These are phyloP conservation scores for Naganishia randhawae DNA, from an alignment of 768 basidiomycete genomes.

Conservation along the genomic window DNA sequence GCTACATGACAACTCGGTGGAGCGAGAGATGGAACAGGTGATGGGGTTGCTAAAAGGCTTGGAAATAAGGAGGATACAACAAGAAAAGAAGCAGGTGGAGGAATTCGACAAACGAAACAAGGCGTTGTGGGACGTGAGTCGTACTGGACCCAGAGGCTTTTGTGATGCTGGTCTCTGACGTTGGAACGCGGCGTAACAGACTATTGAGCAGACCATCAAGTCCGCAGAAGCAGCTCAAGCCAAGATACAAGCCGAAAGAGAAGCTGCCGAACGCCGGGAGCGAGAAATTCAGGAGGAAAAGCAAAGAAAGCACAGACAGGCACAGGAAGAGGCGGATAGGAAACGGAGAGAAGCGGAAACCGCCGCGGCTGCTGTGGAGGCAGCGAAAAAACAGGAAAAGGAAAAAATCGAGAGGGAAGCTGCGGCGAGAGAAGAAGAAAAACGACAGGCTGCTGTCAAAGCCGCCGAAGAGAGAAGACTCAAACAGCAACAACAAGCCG, in stretches of 20 bases:
- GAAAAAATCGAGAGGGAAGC: conserved; percentile 29
- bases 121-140: conserved; percentile 54
- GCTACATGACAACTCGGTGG: conserved; percentile 27
- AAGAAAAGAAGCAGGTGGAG: conserved; percentile 70
- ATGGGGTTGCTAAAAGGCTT: conserved; percentile 38
- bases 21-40: conserved; percentile 41
- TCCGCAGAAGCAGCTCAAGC: conserved; percentile 55
- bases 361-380: conserved; percentile 1
- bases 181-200: conserved; percentile 35
- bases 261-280: conserved; percentile 54
- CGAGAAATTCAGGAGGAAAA: conserved; percentile 42
- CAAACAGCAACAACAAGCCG: conserved; percentile 8
- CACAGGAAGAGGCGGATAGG: conserved; percentile 28
- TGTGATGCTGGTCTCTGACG: neutral
- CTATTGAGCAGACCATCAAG: conserved; percentile 57
- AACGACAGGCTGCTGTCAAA: conserved; percentile 16
- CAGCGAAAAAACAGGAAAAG: conserved; percentile 6
- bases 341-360: conserved; percentile 30
- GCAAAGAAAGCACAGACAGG: conserved; percentile 22
- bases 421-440: conserved; percentile 20
- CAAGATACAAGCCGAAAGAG: conserved; percentile 53
- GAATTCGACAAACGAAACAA: conserved; percentile 68
- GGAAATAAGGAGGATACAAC: conserved; percentile 54
- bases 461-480: conserved; percentile 20
- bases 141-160: neutral